phyloP scores from a whole-genome alignment of 1,284 basidiomycete genomes.

The Thecaphora thlaspeos region DNA sequence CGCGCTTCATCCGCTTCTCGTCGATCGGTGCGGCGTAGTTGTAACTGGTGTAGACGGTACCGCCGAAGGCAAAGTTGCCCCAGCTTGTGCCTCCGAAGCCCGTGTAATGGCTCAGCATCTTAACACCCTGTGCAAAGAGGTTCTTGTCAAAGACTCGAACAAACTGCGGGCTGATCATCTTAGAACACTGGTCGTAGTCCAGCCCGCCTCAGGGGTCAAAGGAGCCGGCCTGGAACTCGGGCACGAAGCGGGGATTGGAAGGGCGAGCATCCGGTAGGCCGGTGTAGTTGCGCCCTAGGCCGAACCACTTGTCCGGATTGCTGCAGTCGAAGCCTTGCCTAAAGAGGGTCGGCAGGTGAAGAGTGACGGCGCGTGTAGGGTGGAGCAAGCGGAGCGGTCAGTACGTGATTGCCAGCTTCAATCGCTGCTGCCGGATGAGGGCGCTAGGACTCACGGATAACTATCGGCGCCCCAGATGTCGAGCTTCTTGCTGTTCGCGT shows the following conservation, averaged over 20 bases:
- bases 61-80: slow-evolving; percentile 25
- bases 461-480: slow-evolving; percentile 66
- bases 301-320: slow-evolving; percentile 65
- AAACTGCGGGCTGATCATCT: slow-evolving; percentile 34
- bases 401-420: no score
- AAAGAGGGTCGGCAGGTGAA: no score
- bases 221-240: slow-evolving; percentile 62
- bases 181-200: slow-evolving; percentile 25
- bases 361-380: no score
- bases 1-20: slow-evolving; percentile 29
- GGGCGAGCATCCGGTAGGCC: slow-evolving; percentile 60
- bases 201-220: slow-evolving; percentile 42
- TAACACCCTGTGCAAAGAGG: slow-evolving; percentile 29
- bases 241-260: slow-evolving; percentile 68
- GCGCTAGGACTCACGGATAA: no score
- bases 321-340: slow-evolving; percentile 73
- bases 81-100: slow-evolving; percentile 74
- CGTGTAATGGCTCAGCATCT: slow-evolving; percentile 65
- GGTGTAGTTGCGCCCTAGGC: slow-evolving; percentile 36
- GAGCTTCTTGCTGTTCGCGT: slow-evolving; percentile 51
- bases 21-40: slow-evolving; percentile 53
- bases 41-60: slow-evolving; percentile 57
- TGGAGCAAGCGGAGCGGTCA: no score
- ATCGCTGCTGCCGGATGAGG: no score
- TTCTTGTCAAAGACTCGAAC: slow-evolving; percentile 27